Evolutionary conservation across 805 yeast species (phyloP).

Genomic region (Limtongia smithiae): DNA sequence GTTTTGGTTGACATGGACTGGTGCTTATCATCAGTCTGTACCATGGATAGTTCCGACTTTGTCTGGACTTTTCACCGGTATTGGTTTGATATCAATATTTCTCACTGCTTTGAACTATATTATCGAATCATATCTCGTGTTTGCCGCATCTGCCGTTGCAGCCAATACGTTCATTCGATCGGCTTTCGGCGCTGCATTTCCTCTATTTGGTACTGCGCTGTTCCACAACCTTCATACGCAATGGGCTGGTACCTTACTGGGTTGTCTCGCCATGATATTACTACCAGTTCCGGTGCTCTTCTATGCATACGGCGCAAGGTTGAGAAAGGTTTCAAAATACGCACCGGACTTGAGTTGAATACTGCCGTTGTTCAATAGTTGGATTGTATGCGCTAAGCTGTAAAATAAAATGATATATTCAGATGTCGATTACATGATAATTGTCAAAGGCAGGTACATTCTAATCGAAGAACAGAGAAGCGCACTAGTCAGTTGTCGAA

Average conservation of each 20-base stretch:
- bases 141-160: slow-evolving; percentile 77
- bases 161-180: slow-evolving; percentile 71
- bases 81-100: slow-evolving; percentile 61
- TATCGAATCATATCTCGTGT: slow-evolving; percentile 59
- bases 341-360: slow-evolving; percentile 16
- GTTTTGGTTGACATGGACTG: slow-evolving; percentile 87
- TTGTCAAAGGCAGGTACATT: too few relatives aligned
- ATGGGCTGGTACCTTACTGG: slow-evolving; percentile 76
- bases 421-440: too few relatives aligned
- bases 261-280: slow-evolving; percentile 54
- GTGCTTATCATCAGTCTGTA: slow-evolving; percentile 61
- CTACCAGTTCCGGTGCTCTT: slow-evolving; percentile 69
- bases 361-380: background rate
- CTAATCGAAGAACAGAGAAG: too few relatives aligned
- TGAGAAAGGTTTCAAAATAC: slow-evolving; percentile 20
- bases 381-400: too few relatives aligned
- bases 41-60: slow-evolving; percentile 74
- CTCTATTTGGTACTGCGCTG: slow-evolving; percentile 69
- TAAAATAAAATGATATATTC: too few relatives aligned
- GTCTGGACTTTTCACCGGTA: slow-evolving; percentile 57
- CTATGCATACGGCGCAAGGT: slow-evolving; percentile 52
- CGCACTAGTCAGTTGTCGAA: too few relatives aligned
- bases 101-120: slow-evolving; percentile 60
- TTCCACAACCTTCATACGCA: slow-evolving; percentile 62
- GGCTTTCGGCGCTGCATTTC: slow-evolving; percentile 64